Base-by-base conservation (phyloP, 352 stramenopile genomes). In the Phytopythium oedochilum region DNA sequence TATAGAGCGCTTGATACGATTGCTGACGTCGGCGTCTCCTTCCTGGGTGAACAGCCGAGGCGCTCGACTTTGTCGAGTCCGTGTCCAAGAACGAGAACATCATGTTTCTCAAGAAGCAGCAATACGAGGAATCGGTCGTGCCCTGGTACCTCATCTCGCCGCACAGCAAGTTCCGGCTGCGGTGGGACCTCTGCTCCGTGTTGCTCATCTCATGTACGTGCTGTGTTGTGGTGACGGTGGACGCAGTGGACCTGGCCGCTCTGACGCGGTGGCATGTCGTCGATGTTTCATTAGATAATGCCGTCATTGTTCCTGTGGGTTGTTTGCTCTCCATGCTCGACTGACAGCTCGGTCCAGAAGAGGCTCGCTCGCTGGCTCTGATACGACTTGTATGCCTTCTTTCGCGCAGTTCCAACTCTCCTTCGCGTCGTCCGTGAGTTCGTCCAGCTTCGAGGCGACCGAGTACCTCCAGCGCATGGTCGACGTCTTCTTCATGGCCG, bases 51-150 rank as follows among this genome's bases (percentile, higher is more conserved):
- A 17, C 51, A 90, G 80, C 76, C 5, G 79, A 93, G 70, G 80
- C 83, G 0, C 63, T 90, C 32, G 70, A 88, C 53, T 89, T 93
- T 69, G 83, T 90, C 22, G 78, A 91, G 61, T 73, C 73, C 2
- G 80, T 77, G 14, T 86, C 78, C 14, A 82, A 81, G 53, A 82
- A 95, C 18, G 85, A 86, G 38, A 83, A 88, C 48, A 87, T 94
- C 48, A 92, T 96, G 48, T 96, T 94, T 59, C 86, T 93, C 56
- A 86, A 86, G 50, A 80, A 87, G 40, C 72, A 90, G 44, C 80
- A 86, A 22, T 85, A 94, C 52, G 82, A 96, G 44, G 85, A 95
- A 32, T 83, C 77, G 14, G 90, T 57, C 34, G 79, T 98, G 14
- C 83, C 80, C 2, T 80, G 68, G 60, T 91, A 78, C 47, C 63